Base-by-base conservation (phyloP, 2,329 filamentous ascomycete genomes). In the Colletotrichum somersetense region DNA sequence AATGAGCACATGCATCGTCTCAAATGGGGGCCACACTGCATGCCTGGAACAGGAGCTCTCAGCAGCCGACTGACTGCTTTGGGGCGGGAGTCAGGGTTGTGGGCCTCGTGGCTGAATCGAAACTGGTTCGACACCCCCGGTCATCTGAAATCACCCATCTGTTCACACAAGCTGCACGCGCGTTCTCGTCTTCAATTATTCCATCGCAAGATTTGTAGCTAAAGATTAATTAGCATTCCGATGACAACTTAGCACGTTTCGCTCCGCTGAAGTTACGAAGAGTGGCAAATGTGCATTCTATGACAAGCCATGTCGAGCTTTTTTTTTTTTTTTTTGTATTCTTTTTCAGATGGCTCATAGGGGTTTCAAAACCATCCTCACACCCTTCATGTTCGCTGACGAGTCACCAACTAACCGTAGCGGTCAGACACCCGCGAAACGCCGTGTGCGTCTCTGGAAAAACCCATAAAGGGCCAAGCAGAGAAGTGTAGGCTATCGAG, bases 41-140 rank as follows among this genome's bases (percentile, higher is more conserved):
- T 35, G 69, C 46, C 65, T 69, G 69, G 65, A 72, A 72, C 65
- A 72, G 65, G 69, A 72, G 69, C 64, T 72, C 61, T 69, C 65
- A 42, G 40, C 67, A 59, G 58, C 65, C 69, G 65, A 44, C 55
- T 64, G 65, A 44, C 55, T 64, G 46, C 30, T 58, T 30, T 59
- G 56, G 16, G 14, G 5, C 16, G 14, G 26, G 59, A 64, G 59
- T 69, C 66, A 61, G 69, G 53, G 55, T 68, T 30, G 30, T 30
- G 30, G 30, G 30, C 30, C 30, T 30, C 58, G 58, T 55, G 35
- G 57, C 6, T 11, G 35, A 26, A 5, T n/a, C 18, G 52, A 53
- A 66, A 11, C 23, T 50, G 57, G 63, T 58, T 63, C 26, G 52
- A 40, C 52, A n/a, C n/a, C 48, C 42, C 30, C 52, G 12, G 20